Percentiles rank a stretch among this genome's conserved stretches.
Conservation (phyloP, 805 yeast genomes). For the Clavispora vitiphila region DNA sequence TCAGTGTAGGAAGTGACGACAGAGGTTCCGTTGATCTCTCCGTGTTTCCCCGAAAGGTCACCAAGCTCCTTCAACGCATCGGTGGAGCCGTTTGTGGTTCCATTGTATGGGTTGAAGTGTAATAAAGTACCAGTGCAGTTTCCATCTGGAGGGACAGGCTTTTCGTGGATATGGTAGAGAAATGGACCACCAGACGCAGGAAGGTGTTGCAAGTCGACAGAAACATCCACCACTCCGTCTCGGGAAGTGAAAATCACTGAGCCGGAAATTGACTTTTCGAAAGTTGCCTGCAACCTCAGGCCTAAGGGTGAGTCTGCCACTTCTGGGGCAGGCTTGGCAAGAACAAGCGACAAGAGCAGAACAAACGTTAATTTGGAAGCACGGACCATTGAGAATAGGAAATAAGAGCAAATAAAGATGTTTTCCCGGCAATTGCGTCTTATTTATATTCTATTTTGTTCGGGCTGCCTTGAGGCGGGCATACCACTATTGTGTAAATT, state of each 20-base stretch:
- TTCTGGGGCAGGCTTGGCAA: slow-evolving; percentile 22
- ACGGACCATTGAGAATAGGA: not conserved
- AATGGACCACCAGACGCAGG: slow-evolving; percentile 36
- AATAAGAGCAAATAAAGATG: not conserved
- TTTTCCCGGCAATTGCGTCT: not conserved
- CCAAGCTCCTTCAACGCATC: slow-evolving; percentile 28
- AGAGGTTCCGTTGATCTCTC: slow-evolving; percentile 26
- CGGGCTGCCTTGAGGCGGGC: not conserved
- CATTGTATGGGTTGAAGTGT: slow-evolving; percentile 38
- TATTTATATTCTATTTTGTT: not conserved
- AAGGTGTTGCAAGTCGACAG: slow-evolving; percentile 28
- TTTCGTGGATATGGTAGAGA: slow-evolving; percentile 35
- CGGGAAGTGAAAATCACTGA: slow-evolving; percentile 23
- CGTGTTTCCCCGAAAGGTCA: slow-evolving; percentile 39
- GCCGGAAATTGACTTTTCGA: slow-evolving; percentile 22
- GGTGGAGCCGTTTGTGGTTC: slow-evolving; percentile 20
- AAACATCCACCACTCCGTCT: slow-evolving; percentile 30
- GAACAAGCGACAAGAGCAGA: slow-evolving; percentile 10
- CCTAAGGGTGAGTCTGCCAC: slow-evolving; percentile 26
- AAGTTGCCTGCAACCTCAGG: slow-evolving; percentile 22
- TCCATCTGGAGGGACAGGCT: slow-evolving; percentile 33
- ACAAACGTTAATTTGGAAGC: not conserved
- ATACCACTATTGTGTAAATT: slow-evolving; percentile 6
- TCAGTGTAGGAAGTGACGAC: slow-evolving; percentile 22
- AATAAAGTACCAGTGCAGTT: slow-evolving; percentile 27